Percentiles rank a stretch among this genome's conserved stretches.
phyloP scores from a whole-genome alignment of 441 rosid genomes.

The Eruca vesicaria region DNA sequence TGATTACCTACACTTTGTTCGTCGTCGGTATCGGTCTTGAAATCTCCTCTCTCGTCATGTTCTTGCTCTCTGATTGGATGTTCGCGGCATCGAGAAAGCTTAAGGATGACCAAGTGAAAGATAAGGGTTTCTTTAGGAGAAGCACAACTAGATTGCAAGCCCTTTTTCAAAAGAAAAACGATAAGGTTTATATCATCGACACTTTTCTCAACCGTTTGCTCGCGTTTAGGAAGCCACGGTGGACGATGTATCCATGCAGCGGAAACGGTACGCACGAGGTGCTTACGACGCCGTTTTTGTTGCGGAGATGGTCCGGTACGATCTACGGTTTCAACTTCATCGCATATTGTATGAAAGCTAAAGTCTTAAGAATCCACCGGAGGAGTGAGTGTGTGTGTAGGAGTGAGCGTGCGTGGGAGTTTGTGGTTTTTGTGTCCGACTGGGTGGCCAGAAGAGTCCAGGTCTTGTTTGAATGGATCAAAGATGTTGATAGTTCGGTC shows the following conservation, averaged over 20 bases:
- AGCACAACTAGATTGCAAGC: too few species aligned
- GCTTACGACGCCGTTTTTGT: slow-evolving; percentile 18
- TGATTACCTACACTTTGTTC: slow-evolving; percentile 46
- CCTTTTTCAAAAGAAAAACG: background rate
- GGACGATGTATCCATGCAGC: slow-evolving; percentile 6
- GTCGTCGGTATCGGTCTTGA: slow-evolving; percentile 48
- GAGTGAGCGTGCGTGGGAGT: background rate
- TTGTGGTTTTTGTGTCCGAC: slow-evolving; percentile 13
- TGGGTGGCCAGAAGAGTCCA: background rate
- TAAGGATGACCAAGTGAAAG: slow-evolving; percentile 1
- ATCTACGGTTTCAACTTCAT: slow-evolving; percentile 39
- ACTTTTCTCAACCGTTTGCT: slow-evolving; percentile 16
- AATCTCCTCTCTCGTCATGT: slow-evolving; percentile 23
- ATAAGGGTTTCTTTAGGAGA: background rate
- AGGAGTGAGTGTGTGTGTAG: background rate
- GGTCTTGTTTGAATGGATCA: background rate
- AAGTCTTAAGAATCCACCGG: slow-evolving; percentile 31
- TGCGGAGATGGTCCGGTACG: slow-evolving; percentile 48
- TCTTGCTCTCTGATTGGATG: slow-evolving; percentile 53
- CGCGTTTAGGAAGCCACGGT: slow-evolving; percentile 13
- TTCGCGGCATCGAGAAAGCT: slow-evolving; percentile 19
- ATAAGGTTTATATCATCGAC: background rate
- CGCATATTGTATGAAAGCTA: slow-evolving; percentile 33
- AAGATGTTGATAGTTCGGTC: background rate
- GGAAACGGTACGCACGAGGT: background rate